These are phyloP conservation scores for Gaertneriomyces sp. DNA, from an alignment of 192 early-diverging fungal species.

Conservation along the genomic window DNA sequence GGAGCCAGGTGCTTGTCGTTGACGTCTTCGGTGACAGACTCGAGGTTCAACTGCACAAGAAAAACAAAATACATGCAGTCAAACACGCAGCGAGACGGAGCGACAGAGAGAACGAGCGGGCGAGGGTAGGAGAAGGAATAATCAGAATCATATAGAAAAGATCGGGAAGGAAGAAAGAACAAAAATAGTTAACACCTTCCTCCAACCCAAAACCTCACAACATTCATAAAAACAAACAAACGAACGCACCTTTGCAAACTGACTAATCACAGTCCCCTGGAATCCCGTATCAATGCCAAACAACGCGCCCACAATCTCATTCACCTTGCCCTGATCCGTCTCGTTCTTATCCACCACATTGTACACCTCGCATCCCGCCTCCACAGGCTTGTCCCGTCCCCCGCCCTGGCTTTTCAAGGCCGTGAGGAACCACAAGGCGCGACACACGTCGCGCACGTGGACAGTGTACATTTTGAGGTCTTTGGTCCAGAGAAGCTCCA, in stretches of 20 bases:
- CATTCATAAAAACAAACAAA: not conserved
- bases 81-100: not conserved
- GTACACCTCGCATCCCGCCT: conserved; percentile 53
- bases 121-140: not conserved
- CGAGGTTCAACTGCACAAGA: conserved; percentile 67
- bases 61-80: not conserved
- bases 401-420: conserved; percentile 49
- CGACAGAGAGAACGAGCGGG: not conserved
- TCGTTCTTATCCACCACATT: conserved; percentile 85
- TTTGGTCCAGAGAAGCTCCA: conserved; percentile 93
- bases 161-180: too few relatives aligned
- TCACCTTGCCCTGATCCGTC: conserved; percentile 82
- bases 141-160: too few relatives aligned
- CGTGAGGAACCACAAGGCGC: conserved; percentile 49
- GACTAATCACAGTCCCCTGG: conserved; percentile 70
- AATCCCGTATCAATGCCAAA: conserved; percentile 84
- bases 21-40: conserved; percentile 83
- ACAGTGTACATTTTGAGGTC: conserved; percentile 92
- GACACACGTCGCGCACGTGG: conserved; percentile 81
- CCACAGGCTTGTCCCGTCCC: conserved; percentile 40
- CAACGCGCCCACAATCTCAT: conserved; percentile 62
- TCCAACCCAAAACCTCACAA: too few relatives aligned
- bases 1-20: conserved; percentile 92
- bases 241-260: conserved; percentile 69
- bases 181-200: too few relatives aligned